Percentiles rank a stretch among this genome's conserved stretches.
Conservation (phyloP, 2,329 filamentous ascomycete genomes). For the Cladorrhinum sp. region DNA sequence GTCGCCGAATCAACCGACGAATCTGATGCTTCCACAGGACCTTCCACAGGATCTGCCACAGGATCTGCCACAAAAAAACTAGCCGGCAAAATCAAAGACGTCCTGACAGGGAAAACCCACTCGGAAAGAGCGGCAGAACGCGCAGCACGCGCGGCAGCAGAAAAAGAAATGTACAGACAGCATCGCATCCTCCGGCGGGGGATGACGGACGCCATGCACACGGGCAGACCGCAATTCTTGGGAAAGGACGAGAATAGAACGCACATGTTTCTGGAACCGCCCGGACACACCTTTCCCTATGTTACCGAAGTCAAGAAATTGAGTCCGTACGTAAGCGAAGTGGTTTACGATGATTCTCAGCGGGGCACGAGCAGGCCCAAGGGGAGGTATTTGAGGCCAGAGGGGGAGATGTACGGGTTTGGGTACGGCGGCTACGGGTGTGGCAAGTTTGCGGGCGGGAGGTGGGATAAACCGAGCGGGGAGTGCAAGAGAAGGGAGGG, state of each 20-base stretch:
- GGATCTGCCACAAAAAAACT: slow-evolving; percentile 31
- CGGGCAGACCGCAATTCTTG: slow-evolving; percentile 54
- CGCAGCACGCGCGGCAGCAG: slow-evolving; percentile 34
- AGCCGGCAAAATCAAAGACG: slow-evolving; percentile 58
- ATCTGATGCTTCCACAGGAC: slow-evolving; percentile 26
- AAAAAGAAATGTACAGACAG: slow-evolving; percentile 49
- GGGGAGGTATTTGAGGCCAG: slow-evolving; percentile 37
- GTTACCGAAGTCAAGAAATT: slow-evolving; percentile 20
- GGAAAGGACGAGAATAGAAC: slow-evolving; percentile 51
- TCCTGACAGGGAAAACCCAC: slow-evolving; percentile 55
- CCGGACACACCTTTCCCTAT: slow-evolving; percentile 32
- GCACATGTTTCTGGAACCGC: slow-evolving; percentile 58
- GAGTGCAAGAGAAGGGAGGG: slow-evolving; percentile 45
- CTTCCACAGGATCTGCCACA: slow-evolving; percentile 25
- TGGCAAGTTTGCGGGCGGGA: slow-evolving; percentile 28
- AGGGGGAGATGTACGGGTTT: slow-evolving; percentile 36
- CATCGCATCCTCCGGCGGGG: slow-evolving; percentile 50
- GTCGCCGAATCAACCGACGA: slow-evolving; percentile 32
- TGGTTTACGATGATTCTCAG: slow-evolving; percentile 27
- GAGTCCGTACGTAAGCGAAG: slow-evolving; percentile 30
- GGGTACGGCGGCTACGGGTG: slow-evolving; percentile 37
- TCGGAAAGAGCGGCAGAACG: slow-evolving; percentile 38
- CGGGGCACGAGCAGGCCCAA: slow-evolving; percentile 44
- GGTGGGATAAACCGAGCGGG: slow-evolving; percentile 46
- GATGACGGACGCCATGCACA: slow-evolving; percentile 49